Evolutionary conservation across 1,284 basidiomycete genomes (phyloP), one percentile per base, ranked within the genome.

Genomic region (Tilletia walkeri): DNA sequence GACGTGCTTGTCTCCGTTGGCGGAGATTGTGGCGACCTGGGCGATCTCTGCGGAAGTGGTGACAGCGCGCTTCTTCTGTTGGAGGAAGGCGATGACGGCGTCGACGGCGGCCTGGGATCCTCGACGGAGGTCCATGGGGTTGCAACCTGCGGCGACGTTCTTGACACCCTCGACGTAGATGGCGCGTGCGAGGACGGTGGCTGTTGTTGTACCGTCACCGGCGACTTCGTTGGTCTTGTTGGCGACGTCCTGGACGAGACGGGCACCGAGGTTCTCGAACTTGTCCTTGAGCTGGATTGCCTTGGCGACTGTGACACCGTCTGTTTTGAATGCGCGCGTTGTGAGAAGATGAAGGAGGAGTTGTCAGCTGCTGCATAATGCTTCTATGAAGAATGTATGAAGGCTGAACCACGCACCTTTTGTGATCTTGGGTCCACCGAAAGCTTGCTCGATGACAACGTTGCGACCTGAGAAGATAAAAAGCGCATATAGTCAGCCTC

Each of bases 111-210:
- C 93, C 84, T 98, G 95, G 18, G 94, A 90, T 73, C 95, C 95
- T 41, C 95, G 90, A 74, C 95, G 92, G 73, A 98, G 92, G 86
- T 99, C 95, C 94, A 98, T 99, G 48, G 95, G 95, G 87, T 97
- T 97, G 88, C 95, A 99, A 24, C 95, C 94, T 14, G 95, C 95
- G 54, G 95, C 95, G 71, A 99, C 95, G 84, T 98, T 99, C 88
- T 98, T 98, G 79, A 98, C 95, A 86, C 95, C 95, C 86, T 99
- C 95, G 0, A 94, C 89, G 86, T 97, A 99, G 86, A 99, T 98
- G 74, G 95, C 94, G 70, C 93, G 91, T 7, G 95, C 93, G 72
- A 98, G 90, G 68, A 98, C 95, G 49, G 95, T 98, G 34, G 95
- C 95, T 34, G 95, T 98, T 14, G 95, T 99, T 14, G 95, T 99